Conservation (phyloP, 2,329 filamentous ascomycete species). For the Pseudocercospora fuligena region DNA sequence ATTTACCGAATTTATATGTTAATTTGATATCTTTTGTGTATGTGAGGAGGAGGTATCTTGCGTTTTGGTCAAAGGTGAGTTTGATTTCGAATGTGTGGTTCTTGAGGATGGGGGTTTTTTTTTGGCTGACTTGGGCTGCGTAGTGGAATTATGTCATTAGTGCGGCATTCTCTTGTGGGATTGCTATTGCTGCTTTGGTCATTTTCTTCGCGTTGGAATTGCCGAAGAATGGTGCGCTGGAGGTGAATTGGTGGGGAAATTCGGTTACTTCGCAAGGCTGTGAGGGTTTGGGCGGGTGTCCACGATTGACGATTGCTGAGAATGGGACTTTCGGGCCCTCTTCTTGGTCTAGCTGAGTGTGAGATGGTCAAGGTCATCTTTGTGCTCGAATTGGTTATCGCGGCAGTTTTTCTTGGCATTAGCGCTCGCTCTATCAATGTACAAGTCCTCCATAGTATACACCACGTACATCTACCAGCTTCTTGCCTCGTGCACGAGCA, state of each 20-base stretch:
- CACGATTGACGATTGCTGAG: slow-evolving; percentile 1
- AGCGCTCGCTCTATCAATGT: slow-evolving; percentile 47
- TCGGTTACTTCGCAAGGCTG: slow-evolving; percentile 7
- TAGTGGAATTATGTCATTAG: slow-evolving; percentile 21
- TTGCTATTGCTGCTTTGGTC: slow-evolving; percentile 16
- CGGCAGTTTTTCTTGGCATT: background rate
- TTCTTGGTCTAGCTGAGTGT: slow-evolving; percentile 1
- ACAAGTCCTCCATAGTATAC: slow-evolving; percentile 91
- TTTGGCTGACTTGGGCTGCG: background rate
- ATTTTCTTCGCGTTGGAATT: slow-evolving; percentile 20
- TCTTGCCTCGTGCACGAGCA: slow-evolving; percentile 86
- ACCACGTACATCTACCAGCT: slow-evolving; percentile 93
- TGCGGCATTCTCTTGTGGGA: slow-evolving; percentile 14
- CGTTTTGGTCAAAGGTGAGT: slow-evolving; percentile 20
- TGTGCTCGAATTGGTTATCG: background rate
- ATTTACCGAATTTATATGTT: slow-evolving; percentile 12
- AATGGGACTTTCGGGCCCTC: slow-evolving; percentile 14
- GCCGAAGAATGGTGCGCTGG: slow-evolving; percentile 5
- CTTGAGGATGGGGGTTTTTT: too few relatives aligned
- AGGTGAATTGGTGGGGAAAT: slow-evolving; percentile 17
- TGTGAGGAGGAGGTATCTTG: slow-evolving; percentile 16
- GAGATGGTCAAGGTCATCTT: background rate
- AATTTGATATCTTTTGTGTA: slow-evolving; percentile 18
- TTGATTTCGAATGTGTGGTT: too few relatives aligned
- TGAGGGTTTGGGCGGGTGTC: slow-evolving; percentile 15